Percentiles rank a stretch among this genome's conserved stretches.
phyloP scores from a whole-genome alignment of 805 yeast species.

The Ascoidea asiatica region DNA sequence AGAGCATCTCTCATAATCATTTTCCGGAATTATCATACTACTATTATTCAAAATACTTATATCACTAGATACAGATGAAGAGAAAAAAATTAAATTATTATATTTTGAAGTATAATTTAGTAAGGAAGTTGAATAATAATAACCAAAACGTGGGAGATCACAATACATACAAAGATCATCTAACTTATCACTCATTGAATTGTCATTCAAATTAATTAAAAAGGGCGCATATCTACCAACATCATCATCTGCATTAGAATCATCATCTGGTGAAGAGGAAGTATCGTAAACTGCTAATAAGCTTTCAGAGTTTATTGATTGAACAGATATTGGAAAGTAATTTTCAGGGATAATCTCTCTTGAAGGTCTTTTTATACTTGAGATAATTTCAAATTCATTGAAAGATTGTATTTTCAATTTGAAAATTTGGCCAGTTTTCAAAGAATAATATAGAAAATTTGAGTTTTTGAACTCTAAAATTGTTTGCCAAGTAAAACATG shows the following conservation, averaged over 20 bases:
- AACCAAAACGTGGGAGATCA: not conserved
- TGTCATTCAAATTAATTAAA: not conserved
- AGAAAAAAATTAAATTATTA: not conserved
- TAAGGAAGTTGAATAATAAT: too few relatives aligned
- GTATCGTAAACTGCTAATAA: not conserved
- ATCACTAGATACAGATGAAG: not conserved
- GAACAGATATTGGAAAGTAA: not conserved
- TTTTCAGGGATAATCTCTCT: not conserved
- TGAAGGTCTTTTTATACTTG: too few relatives aligned
- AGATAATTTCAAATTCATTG: too few relatives aligned
- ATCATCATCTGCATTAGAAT: not conserved
- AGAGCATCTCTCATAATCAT: not conserved
- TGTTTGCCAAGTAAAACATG: not conserved
- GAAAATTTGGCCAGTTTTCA: too few relatives aligned
- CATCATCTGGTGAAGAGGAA: not conserved
- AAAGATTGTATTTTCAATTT: too few relatives aligned
- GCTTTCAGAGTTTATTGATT: not conserved
- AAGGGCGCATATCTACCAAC: not conserved
- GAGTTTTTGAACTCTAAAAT: not conserved
- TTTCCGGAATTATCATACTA: not conserved
- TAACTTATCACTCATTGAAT: too few relatives aligned
- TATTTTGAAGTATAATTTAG: not conserved
- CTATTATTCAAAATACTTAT: too few relatives aligned
- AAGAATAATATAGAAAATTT: not conserved
- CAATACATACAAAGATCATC: not conserved